Percentiles rank a stretch among this genome's conserved stretches.
Conservation (phyloP, 495 filamentous ascomycete species). For the Mytilinidion resinicola region DNA sequence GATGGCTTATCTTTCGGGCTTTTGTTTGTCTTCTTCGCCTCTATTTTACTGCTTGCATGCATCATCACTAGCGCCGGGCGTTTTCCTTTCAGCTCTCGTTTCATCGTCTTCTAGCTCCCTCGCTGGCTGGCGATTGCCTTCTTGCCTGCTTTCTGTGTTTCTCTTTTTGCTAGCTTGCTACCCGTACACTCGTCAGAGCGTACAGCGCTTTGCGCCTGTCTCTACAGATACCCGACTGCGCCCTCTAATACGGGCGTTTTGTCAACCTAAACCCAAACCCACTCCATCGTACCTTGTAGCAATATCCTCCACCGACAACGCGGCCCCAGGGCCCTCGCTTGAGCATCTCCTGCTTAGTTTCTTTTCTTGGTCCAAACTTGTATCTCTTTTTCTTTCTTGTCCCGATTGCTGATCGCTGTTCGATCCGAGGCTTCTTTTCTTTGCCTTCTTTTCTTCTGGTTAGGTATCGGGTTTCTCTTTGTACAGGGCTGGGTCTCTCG, state of each 20-base stretch:
- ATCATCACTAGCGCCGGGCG: conserved; percentile 29
- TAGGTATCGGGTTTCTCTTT: too few relatives aligned
- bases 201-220: conserved; percentile 19
- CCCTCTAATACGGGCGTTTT: too few relatives aligned
- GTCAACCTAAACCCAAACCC: not conserved
- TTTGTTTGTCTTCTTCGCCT: conserved; percentile 7
- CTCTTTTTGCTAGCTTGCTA: not conserved
- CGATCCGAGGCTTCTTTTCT: not conserved
- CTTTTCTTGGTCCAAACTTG: too few relatives aligned
- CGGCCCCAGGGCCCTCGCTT: not conserved
- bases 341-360: not conserved
- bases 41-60: conserved; percentile 19
- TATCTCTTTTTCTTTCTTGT: not conserved
- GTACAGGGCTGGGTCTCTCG: too few relatives aligned
- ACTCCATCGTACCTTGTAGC: not conserved
- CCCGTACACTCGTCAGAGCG: not conserved
- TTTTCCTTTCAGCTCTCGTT: not conserved
- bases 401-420: not conserved
- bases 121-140: not conserved
- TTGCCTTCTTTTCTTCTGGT: too few relatives aligned
- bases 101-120: not conserved
- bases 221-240: conserved; percentile 28
- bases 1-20: not conserved
- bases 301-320: not conserved
- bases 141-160: conserved; percentile 2